These are phyloP conservation scores for Curvularia sp. DNA, from an alignment of 2,329 filamentous ascomycete genomes.

Conservation along the genomic window DNA sequence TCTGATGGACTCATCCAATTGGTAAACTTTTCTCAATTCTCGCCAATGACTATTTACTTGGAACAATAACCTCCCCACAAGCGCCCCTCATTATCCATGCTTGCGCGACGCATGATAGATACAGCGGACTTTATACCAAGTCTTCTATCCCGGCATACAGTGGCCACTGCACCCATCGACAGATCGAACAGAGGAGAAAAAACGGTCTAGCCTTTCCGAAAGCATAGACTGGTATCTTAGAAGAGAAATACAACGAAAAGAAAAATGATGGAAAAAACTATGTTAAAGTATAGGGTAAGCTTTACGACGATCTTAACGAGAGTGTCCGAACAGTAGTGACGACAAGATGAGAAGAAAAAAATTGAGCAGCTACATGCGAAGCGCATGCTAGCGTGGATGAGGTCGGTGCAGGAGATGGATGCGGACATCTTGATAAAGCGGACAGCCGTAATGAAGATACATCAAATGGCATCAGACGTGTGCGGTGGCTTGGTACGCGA, in stretches of 20 bases:
- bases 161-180: slow-evolving; percentile 27
- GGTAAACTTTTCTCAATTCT: slow-evolving; percentile 40
- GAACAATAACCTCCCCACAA: slow-evolving; percentile 41
- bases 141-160: slow-evolving; percentile 24
- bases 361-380: slow-evolving; percentile 22
- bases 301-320: slow-evolving; percentile 43
- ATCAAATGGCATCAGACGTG: slow-evolving; percentile 20
- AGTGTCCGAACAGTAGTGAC: slow-evolving; percentile 46
- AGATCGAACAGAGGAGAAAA: slow-evolving; percentile 32
- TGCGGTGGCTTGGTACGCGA: slow-evolving; percentile 10
- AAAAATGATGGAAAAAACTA: slow-evolving; percentile 19
- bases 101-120: slow-evolving; percentile 35
- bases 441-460: slow-evolving; percentile 28
- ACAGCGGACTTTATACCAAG: slow-evolving; percentile 28
- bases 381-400: slow-evolving; percentile 29
- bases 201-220: slow-evolving; percentile 45
- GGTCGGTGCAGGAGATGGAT: slow-evolving; percentile 17
- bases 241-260: slow-evolving; percentile 46
- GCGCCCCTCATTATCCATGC: slow-evolving; percentile 23
- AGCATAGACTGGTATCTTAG: slow-evolving; percentile 53
- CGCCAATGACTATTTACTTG: slow-evolving; percentile 42
- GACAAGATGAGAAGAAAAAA: slow-evolving; percentile 22
- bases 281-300: slow-evolving; percentile 39
- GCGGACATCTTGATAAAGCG: slow-evolving; percentile 10
- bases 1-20: neutral